Evolutionary conservation across 2,329 filamentous ascomycete genomes (phyloP).

Genomic region (Fusarium citri): DNA sequence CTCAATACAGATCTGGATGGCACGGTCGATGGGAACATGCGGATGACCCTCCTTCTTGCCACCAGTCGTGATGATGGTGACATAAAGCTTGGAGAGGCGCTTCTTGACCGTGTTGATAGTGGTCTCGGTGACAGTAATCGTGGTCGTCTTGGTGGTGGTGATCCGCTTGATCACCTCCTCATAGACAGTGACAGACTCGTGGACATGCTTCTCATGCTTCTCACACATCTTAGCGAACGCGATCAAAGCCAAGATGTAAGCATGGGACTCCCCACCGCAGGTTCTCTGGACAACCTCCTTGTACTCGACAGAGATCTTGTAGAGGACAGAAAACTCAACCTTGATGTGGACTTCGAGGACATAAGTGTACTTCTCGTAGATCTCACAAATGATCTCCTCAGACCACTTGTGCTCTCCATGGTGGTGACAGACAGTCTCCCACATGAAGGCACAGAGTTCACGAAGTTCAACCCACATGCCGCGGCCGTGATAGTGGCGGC

Average conservation of each 20-base stretch:
- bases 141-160: slow-evolving; percentile 50
- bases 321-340: slow-evolving; percentile 54
- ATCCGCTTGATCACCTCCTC: slow-evolving; percentile 57
- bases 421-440: slow-evolving; percentile 55
- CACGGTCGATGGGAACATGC: slow-evolving; percentile 51
- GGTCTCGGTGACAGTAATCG: slow-evolving; percentile 44
- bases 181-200: slow-evolving; percentile 60
- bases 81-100: slow-evolving; percentile 61
- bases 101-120: slow-evolving; percentile 57
- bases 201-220: slow-evolving; percentile 54
- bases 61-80: slow-evolving; percentile 52
- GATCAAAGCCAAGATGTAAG: slow-evolving; percentile 50
- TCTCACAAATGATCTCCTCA: slow-evolving; percentile 55
- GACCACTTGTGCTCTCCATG: slow-evolving; percentile 53
- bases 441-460: slow-evolving; percentile 58
- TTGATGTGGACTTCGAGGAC: slow-evolving; percentile 58
- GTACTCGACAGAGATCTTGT: slow-evolving; percentile 61
- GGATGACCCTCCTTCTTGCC: slow-evolving; percentile 51
- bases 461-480: slow-evolving; percentile 59
- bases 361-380: slow-evolving; percentile 59
- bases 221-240: slow-evolving; percentile 60
- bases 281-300: slow-evolving; percentile 58
- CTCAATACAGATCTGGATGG: slow-evolving; percentile 52
- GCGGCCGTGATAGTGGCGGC: slow-evolving; percentile 58
- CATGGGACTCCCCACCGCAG: slow-evolving; percentile 47